phyloP scores from a whole-genome alignment of 1,284 basidiomycete species.

The Ceratobasidium sp. region DNA sequence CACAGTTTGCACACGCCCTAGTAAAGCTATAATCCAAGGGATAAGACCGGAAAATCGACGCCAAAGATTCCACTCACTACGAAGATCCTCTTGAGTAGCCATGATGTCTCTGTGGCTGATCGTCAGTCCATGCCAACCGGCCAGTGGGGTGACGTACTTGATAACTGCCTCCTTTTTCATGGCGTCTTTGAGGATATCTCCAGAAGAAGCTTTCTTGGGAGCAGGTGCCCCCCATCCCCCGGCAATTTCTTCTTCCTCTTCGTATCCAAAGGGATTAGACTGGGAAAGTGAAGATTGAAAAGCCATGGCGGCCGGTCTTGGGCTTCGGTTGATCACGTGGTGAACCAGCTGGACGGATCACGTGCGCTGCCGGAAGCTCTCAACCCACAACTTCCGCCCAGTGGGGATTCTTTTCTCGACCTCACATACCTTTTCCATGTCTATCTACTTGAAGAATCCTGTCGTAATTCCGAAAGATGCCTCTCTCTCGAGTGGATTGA shows the following conservation, averaged over 20 bases:
- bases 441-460: conserved; percentile 2
- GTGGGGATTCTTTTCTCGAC: background rate
- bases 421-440: background rate
- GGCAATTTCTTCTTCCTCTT: conserved; percentile 45
- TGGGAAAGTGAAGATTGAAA: too few relatives aligned
- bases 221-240: conserved; percentile 68
- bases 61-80: conserved; percentile 63
- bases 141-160: conserved; percentile 61
- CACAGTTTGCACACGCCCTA: conserved; percentile 74
- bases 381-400: background rate
- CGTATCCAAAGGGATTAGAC: conserved; percentile 50
- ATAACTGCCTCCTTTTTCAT: conserved; percentile 76
- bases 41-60: background rate
- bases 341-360: background rate
- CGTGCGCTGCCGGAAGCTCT: background rate
- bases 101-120: conserved; percentile 71
- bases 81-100: conserved; percentile 79
- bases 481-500: too few relatives aligned
- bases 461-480: too few relatives aligned
- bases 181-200: conserved; percentile 78
- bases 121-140: conserved; percentile 22
- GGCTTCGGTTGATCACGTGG: background rate
- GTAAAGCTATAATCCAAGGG: conserved; percentile 64
- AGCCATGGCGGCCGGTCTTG: too few relatives aligned
- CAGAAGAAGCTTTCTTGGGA: conserved; percentile 58